Base-by-base conservation (phyloP, 352 stramenopile genomes). In the Phytophthora pistaciae region DNA sequence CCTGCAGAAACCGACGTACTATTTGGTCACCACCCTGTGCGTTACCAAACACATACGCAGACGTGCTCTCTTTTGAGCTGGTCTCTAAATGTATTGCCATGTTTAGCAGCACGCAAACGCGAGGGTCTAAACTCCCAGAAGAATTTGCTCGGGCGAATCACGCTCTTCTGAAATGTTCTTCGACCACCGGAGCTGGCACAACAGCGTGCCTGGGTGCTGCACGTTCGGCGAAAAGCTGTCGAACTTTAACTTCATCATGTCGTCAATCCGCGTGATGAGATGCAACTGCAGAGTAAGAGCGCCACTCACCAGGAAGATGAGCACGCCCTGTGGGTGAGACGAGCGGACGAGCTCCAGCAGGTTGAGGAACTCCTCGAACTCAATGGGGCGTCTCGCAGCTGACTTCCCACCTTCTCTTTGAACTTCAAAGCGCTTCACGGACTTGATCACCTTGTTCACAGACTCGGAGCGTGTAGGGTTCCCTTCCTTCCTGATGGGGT, bases 181-280 rank as follows among this genome's bases (percentile, higher is more conserved):
- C 5, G 64, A 70, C 64, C 70, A 74, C 3, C 70, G 55, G 36
- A 70, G 60, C 23, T 67, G 66, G n/a, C 21, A 72, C 5, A 74
- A 16, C 13, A 74, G 55, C 5, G 60, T 74, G 3, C 16, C 29
- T 33, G 44, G 33, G 54, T 75, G 53, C 52, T 72, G 58, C 4
- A 4, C 46, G 25, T 66, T 64, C 0, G 58, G 40, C n/a, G n/a
- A 53, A 21, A 68, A 46, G 13, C 60, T 64, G 20, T 0, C 29
- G 18, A 60, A 56, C 33, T 73, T 42, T 4, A 73, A n/a, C 33
- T 72, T 72, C 69, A 72, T 69, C 64, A 77, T 77, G 55, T 77
- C 64, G 31, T 77, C 70, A 20, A 77, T 72, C 3, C 63, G 53
- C 25, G 63, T 54, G 1, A 55, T 55, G 3, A 72, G 54, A 40